Evolutionary conservation across 495 filamentous ascomycete genomes (phyloP).

Genomic region (Cairneyella variabilis): DNA sequence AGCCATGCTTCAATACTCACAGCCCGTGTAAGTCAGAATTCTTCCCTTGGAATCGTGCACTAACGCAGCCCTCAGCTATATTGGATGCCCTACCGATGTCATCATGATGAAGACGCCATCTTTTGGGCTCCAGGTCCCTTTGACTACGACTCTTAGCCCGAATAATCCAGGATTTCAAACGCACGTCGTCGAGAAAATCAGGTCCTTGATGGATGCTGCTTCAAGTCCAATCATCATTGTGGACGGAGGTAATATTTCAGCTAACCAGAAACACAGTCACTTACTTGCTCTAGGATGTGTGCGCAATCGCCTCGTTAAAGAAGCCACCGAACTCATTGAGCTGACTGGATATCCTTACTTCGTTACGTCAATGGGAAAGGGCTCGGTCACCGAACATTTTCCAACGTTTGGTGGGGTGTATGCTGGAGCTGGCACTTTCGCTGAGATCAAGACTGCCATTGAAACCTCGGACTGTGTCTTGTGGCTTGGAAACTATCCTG

Average conservation of each 20-base stretch:
- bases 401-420: constrained; percentile 32
- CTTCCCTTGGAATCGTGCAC: not conserved
- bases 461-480: constrained; percentile 33
- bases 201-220: constrained; percentile 21
- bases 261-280: not conserved
- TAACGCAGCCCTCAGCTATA: not conserved
- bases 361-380: constrained; percentile 34
- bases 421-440: constrained; percentile 26
- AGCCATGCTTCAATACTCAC: constrained; percentile 28
- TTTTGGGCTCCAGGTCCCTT: not conserved
- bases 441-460: constrained; percentile 22
- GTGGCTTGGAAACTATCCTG: constrained; percentile 33
- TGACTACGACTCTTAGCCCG: not conserved
- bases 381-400: constrained; percentile 28
- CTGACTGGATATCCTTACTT: constrained; percentile 31
- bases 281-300: constrained; percentile 17
- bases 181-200: constrained; percentile 26
- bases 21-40: constrained; percentile 23
- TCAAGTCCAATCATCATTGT: constrained; percentile 32
- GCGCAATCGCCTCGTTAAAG: constrained; percentile 21
- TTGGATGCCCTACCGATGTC: constrained; percentile 4
- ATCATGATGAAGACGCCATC: not conserved
- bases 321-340: constrained; percentile 29
- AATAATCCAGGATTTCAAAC: constrained; percentile 14
- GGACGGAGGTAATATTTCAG: constrained; percentile 15